Conservation (phyloP, 2,329 filamentous ascomycete species). For the Penicillium sp. region DNA sequence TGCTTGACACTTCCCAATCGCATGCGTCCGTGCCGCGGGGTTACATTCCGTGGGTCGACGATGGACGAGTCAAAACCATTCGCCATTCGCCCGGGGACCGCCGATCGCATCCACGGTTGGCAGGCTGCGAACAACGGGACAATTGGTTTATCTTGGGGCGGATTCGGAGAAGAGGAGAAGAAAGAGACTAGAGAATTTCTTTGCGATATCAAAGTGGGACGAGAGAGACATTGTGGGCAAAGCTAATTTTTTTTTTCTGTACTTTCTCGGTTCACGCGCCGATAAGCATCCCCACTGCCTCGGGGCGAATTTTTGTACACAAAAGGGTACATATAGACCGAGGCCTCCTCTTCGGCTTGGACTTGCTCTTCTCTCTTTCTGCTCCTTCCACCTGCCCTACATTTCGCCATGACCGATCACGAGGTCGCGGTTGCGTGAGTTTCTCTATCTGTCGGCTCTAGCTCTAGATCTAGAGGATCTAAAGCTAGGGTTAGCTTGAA, state of each 20-base stretch:
- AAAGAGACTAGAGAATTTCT: neutral
- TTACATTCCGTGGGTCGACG: constrained; percentile 33
- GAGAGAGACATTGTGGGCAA: constrained; percentile 3
- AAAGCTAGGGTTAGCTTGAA: too few relatives aligned
- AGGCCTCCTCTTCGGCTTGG: constrained; percentile 1
- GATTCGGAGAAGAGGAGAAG: neutral
- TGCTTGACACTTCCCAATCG: constrained; percentile 1
- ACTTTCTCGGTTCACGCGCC: constrained; percentile 32
- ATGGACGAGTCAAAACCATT: neutral
- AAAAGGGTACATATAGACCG: constrained; percentile 32
- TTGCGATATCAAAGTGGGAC: constrained; percentile 9
- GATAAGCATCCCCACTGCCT: constrained; percentile 63
- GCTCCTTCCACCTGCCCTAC: constrained; percentile 10
- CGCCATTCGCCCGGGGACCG: constrained; percentile 13
- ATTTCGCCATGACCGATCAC: constrained; percentile 22
- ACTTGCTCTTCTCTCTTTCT: constrained; percentile 10
- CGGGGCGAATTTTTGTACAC: constrained; percentile 23
- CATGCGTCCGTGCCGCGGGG: constrained; percentile 19
- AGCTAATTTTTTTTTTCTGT: constrained; percentile 7
- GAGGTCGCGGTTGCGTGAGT: constrained; percentile 34
- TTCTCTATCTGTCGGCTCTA: too few relatives aligned
- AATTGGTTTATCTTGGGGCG: constrained; percentile 17
- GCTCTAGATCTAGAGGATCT: too few relatives aligned
- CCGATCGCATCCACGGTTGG: constrained; percentile 29
- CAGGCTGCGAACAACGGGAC: constrained; percentile 19